A percentile compares a stretch with the other conserved stretches of the same genome.
These are phyloP conservation scores for Solanum dulcamara DNA, from an alignment of 257 asterid species.

Conservation along the genomic window DNA sequence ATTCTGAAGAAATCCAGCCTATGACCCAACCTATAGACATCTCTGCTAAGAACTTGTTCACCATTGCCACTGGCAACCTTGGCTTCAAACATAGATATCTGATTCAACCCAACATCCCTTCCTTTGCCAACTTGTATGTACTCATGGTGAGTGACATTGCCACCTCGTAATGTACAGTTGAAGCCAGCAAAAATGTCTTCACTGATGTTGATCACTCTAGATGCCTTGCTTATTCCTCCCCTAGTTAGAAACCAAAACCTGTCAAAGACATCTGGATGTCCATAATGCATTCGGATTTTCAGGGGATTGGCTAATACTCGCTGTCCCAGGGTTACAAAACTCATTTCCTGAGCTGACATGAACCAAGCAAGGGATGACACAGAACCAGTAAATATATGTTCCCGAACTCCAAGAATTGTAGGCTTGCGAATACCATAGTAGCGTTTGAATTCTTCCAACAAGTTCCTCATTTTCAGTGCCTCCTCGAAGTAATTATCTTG, in stretches of 20 bases:
- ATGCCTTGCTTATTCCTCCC: slow-evolving; percentile 99
- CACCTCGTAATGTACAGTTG: slow-evolving; percentile 97
- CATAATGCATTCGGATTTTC: slow-evolving; percentile 97
- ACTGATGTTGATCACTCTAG: slow-evolving; percentile 89
- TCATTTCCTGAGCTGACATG: slow-evolving; percentile 97
- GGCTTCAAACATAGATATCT: slow-evolving; percentile 94
- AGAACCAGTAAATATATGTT: slow-evolving; percentile 90
- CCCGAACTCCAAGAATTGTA: slow-evolving; percentile 90
- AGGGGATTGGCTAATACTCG: slow-evolving; percentile 96
- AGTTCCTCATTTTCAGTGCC: slow-evolving; percentile 95
- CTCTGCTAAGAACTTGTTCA: slow-evolving; percentile 91
- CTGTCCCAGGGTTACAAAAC: slow-evolving; percentile 98
- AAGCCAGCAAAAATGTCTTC: slow-evolving; percentile 99
- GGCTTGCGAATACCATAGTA: slow-evolving; percentile 91
- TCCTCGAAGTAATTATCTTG: slow-evolving; percentile 98
- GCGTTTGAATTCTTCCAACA: slow-evolving; percentile 75
- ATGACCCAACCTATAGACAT: slow-evolving; percentile 94
- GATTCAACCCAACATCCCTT: slow-evolving; percentile 96
- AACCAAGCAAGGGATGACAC: slow-evolving; percentile 99
- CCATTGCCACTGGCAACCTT: slow-evolving; percentile 99
- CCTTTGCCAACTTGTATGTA: slow-evolving; percentile 99
- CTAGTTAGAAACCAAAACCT: slow-evolving; percentile 98
- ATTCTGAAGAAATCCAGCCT: slow-evolving; percentile 94
- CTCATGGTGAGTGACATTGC: slow-evolving; percentile 94
- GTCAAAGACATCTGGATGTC: slow-evolving; percentile 97